phyloP scores from a whole-genome alignment of 2,329 filamentous ascomycete genomes.

The Ophidiomyces ophidiicola region DNA sequence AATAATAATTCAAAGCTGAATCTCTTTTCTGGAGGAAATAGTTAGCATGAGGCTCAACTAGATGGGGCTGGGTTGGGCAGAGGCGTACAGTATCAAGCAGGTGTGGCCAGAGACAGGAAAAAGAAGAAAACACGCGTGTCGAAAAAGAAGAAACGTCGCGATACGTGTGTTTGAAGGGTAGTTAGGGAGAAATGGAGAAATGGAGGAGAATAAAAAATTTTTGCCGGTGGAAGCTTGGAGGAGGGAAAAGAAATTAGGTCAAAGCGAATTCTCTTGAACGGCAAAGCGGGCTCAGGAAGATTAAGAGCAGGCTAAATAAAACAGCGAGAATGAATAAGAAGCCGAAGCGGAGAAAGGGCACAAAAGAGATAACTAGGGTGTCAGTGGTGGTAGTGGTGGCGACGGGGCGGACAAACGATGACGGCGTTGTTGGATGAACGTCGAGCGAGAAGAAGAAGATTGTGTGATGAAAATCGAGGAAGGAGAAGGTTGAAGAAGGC shows the following conservation, averaged over 20 bases:
- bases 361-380: too few relatives aligned
- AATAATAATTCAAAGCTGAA: too few relatives aligned
- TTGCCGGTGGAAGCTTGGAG: slow-evolving; percentile 14
- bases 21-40: too few relatives aligned
- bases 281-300: too few relatives aligned
- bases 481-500: slow-evolving; percentile 5
- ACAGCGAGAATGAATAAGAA: neutral
- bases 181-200: neutral
- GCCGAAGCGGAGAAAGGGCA: neutral
- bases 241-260: slow-evolving; percentile 13
- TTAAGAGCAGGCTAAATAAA: too few relatives aligned
- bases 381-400: too few relatives aligned
- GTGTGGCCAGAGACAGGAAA: neutral
- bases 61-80: neutral
- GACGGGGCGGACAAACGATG: too few relatives aligned
- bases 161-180: neutral
- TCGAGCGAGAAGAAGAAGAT: slow-evolving; percentile 12
- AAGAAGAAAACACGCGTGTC: slow-evolving; percentile 3
- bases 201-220: slow-evolving; percentile 14
- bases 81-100: neutral
- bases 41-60: too few relatives aligned
- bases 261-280: too few relatives aligned
- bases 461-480: slow-evolving; percentile 10
- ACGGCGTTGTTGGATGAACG: too few relatives aligned
- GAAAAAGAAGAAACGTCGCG: slow-evolving; percentile 1